Evolutionary conservation across 495 filamentous ascomycete genomes (phyloP).

Genomic region (Aspergillus cavernicola): DNA sequence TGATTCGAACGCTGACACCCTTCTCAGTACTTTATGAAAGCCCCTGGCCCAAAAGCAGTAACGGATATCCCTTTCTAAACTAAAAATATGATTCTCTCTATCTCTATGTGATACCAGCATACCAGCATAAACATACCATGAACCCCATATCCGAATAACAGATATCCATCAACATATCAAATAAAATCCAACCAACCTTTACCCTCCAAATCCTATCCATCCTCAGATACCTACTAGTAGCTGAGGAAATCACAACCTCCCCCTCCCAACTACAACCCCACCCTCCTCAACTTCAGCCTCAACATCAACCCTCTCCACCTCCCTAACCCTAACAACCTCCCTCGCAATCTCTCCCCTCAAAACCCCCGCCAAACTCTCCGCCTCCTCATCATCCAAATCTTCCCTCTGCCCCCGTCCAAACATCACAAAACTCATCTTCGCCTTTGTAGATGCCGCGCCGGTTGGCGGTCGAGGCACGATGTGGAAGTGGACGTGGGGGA

Average conservation of each 20-base stretch:
- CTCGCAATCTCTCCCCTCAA: conserved; percentile 59
- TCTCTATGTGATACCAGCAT: too few relatives aligned
- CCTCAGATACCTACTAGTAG: neutral
- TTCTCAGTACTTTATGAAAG: conserved; percentile 13
- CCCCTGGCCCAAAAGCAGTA: neutral
- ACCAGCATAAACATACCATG: too few relatives aligned
- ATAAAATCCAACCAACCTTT: too few relatives aligned
- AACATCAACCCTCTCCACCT: conserved; percentile 43
- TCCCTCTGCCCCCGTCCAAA: conserved; percentile 80
- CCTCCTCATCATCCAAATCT: conserved; percentile 86
- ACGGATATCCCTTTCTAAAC: neutral
- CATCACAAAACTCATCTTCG: conserved; percentile 63
- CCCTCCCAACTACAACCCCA: conserved; percentile 1
- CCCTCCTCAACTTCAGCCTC: conserved; percentile 22
- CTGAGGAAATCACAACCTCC: conserved; percentile 23
- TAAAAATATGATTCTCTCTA: too few relatives aligned
- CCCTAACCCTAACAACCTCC: conserved; percentile 47
- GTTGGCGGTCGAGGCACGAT: conserved; percentile 68
- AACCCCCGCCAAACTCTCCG: conserved; percentile 53
- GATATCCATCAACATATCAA: too few relatives aligned
- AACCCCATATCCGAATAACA: too few relatives aligned
- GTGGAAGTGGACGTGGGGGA: conserved; percentile 90
- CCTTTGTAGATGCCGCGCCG: conserved; percentile 25
- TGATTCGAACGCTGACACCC: neutral
- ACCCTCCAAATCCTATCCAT: too few relatives aligned